Evolutionary conservation across 148 eudicot species (phyloP).

Genomic region (Pharnaceum exiguum): DNA sequence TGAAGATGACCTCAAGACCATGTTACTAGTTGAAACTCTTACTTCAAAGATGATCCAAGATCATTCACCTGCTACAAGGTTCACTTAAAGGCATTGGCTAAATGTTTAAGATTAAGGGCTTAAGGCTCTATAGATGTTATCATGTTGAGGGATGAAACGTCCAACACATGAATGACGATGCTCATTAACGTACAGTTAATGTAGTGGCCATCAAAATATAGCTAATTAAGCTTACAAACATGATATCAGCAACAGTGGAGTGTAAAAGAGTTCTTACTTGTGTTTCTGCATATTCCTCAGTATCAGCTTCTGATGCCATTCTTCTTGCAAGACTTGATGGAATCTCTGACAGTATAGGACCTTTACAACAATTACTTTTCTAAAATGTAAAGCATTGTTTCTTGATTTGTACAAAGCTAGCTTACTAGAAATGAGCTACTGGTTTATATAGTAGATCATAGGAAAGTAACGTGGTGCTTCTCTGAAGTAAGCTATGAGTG

Average conservation of each 20-base stretch:
- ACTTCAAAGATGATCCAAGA: neutral
- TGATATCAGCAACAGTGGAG: neutral
- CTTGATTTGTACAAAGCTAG: neutral
- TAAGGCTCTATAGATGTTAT: too few species aligned
- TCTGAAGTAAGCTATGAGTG: neutral
- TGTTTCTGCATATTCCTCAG: slow-evolving; percentile 15
- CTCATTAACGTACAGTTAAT: too few species aligned
- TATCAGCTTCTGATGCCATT: slow-evolving; percentile 30
- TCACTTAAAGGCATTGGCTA: too few species aligned
- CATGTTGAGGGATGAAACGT: too few species aligned
- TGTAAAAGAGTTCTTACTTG: slow-evolving; percentile 19
- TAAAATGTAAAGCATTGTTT: neutral
- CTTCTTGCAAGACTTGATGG: slow-evolving; percentile 2
- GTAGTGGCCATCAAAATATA: neutral
- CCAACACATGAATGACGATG: too few species aligned
- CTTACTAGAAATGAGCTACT: neutral
- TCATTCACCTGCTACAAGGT: neutral
- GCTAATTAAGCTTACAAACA: neutral
- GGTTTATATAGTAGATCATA: neutral
- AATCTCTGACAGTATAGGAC: neutral
- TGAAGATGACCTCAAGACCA: neutral
- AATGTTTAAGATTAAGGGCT: too few species aligned
- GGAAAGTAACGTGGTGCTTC: neutral
- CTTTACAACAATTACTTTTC: neutral
- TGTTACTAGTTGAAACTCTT: neutral